These are phyloP conservation scores for Capillidium rhysosporum DNA, from an alignment of 371 early-diverging fungal species.

Conservation along the genomic window DNA sequence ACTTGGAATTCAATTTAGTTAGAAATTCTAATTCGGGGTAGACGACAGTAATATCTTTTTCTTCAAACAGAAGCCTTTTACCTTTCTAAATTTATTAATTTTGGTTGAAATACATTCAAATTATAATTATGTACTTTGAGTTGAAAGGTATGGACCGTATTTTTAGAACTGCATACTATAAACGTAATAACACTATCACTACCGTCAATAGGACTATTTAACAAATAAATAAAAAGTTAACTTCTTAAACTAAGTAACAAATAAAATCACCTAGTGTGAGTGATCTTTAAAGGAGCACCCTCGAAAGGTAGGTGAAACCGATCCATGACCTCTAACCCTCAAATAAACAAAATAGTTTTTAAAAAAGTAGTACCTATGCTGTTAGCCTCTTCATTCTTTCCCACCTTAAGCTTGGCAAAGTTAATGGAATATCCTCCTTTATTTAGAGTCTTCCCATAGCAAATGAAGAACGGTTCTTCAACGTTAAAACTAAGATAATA, in stretches of 20 bases:
- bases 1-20: background rate
- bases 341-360: background rate
- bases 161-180: background rate
- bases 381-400: background rate
- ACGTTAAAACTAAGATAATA: background rate
- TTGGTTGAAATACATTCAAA: too few species aligned
- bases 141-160: background rate
- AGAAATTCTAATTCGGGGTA: background rate
- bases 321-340: conserved; percentile 1
- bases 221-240: background rate
- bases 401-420: background rate
- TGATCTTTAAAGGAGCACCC: conserved; percentile 1
- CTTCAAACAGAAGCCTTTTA: background rate
- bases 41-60: background rate
- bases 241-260: background rate
- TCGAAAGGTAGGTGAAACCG: background rate
- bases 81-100: background rate
- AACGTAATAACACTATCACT: background rate
- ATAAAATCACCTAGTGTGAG: background rate
- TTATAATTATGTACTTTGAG: too few species aligned
- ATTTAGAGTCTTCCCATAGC: background rate
- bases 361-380: background rate
- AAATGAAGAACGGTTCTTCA: conserved; percentile 2
- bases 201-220: too few species aligned
- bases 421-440: background rate